Percentiles rank a stretch among this genome's conserved stretches.
Evolutionary conservation across 305 asterid species (phyloP).

Genomic region (Fraxinus greggii): DNA sequence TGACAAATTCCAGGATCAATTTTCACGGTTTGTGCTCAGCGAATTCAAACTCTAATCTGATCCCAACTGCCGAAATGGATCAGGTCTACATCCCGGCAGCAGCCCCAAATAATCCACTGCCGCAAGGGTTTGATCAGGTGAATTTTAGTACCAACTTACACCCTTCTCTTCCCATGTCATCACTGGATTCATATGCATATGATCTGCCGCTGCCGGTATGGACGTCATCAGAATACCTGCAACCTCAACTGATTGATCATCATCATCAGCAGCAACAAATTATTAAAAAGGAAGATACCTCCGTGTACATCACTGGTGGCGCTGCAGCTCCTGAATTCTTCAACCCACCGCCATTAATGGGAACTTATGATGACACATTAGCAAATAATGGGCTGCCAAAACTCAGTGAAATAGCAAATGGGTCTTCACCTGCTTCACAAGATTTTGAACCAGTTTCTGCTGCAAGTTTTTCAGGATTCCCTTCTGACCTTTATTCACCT

Average conservation of each 20-base stretch:
- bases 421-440: conserved; percentile 19
- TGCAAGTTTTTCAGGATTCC: conserved; percentile 16
- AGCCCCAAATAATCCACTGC: not conserved
- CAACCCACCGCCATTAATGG: not conserved
- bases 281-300: conserved; percentile 9
- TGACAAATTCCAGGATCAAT: conserved; percentile 17
- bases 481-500: conserved; percentile 4
- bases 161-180: conserved; percentile 12
- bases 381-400: conserved; percentile 31
- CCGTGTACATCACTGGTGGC: conserved; percentile 1
- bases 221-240: conserved; percentile 20
- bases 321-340: not conserved
- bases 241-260: conserved; percentile 16
- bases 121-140: conserved; percentile 16
- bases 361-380: conserved; percentile 15
- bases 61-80: conserved; percentile 10
- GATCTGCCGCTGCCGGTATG: conserved; percentile 20
- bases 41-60: conserved; percentile 17
- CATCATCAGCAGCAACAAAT: not conserved
- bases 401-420: conserved; percentile 22
- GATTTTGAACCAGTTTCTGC: conserved; percentile 11
- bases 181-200: conserved; percentile 20
- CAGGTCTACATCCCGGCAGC: not conserved
- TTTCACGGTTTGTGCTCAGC: conserved; percentile 14
- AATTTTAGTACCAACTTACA: conserved; percentile 3